Evolutionary conservation across 768 basidiomycete species (phyloP).

Genomic region (Exsudoporus frostii): DNA sequence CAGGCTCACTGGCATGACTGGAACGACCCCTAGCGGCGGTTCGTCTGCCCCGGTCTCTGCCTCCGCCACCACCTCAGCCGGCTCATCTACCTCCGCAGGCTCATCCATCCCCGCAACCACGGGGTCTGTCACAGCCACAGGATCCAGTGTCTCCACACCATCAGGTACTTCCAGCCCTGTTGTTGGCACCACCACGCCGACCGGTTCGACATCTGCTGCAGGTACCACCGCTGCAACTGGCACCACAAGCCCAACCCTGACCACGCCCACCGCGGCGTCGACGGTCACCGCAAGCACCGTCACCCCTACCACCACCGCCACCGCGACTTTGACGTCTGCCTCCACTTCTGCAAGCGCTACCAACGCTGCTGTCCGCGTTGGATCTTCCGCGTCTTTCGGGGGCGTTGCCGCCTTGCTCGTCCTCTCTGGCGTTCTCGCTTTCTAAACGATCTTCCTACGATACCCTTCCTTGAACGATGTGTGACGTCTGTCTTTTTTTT

Average conservation of each 20-base stretch:
- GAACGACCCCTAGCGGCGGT: slow-evolving; percentile 36
- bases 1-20: slow-evolving; percentile 59
- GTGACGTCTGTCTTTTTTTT: neutral
- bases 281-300: slow-evolving; percentile 34
- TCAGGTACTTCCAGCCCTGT: slow-evolving; percentile 18
- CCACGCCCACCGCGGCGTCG: slow-evolving; percentile 27
- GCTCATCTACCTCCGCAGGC: slow-evolving; percentile 15
- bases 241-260: slow-evolving; percentile 31
- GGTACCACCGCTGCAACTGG: slow-evolving; percentile 5
- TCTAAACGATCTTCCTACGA: slow-evolving; percentile 11
- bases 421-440: slow-evolving; percentile 20
- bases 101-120: slow-evolving; percentile 7
- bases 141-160: neutral
- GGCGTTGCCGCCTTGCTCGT: slow-evolving; percentile 18
- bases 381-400: slow-evolving; percentile 19
- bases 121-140: neutral
- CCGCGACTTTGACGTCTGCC: slow-evolving; percentile 16
- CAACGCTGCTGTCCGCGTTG: slow-evolving; percentile 22
- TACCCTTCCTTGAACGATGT: slow-evolving; percentile 11
- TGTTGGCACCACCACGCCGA: slow-evolving; percentile 6
- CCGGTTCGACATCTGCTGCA: slow-evolving; percentile 2
- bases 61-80: slow-evolving; percentile 6
- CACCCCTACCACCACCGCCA: slow-evolving; percentile 28
- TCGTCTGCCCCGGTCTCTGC: slow-evolving; percentile 14
- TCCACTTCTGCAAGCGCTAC: slow-evolving; percentile 18